Evolutionary conservation across 169 alveolate genomes (phyloP).

Genomic region (Perkinsus olseni): DNA sequence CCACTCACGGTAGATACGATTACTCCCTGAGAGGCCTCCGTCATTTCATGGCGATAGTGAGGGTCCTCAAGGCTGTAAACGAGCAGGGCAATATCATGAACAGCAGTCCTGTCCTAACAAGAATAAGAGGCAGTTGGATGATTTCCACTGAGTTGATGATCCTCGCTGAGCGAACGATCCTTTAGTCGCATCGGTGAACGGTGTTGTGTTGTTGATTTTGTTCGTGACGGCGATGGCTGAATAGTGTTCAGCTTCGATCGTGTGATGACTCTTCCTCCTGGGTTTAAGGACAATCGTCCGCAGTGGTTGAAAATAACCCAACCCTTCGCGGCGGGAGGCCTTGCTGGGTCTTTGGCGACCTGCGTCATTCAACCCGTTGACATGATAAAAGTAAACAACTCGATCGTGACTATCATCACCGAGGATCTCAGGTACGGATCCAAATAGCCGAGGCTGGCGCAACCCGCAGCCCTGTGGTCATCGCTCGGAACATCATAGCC

Average conservation of each 20-base stretch:
- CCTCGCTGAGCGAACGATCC: too few relatives aligned
- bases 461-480: constrained; percentile 39
- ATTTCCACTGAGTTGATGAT: neutral
- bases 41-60: neutral
- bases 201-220: neutral
- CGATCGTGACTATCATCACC: too few relatives aligned
- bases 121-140: neutral
- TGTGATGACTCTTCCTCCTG: neutral
- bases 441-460: constrained; percentile 67
- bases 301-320: constrained; percentile 16
- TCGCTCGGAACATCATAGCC: constrained; percentile 38
- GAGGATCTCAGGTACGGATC: constrained; percentile 39
- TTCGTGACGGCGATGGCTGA: neutral
- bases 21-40: neutral
- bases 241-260: neutral
- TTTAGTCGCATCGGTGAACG: neutral
- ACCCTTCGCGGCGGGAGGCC: constrained; percentile 75
- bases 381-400: constrained; percentile 70
- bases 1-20: neutral
- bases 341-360: constrained; percentile 76
- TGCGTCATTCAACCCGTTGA: constrained; percentile 72
- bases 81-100: neutral
- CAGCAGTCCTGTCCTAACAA: neutral
- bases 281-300: neutral
- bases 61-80: neutral